These are phyloP conservation scores for Dacryopinax primogenitus DNA, from an alignment of 768 basidiomycete genomes.

Conservation along the genomic window DNA sequence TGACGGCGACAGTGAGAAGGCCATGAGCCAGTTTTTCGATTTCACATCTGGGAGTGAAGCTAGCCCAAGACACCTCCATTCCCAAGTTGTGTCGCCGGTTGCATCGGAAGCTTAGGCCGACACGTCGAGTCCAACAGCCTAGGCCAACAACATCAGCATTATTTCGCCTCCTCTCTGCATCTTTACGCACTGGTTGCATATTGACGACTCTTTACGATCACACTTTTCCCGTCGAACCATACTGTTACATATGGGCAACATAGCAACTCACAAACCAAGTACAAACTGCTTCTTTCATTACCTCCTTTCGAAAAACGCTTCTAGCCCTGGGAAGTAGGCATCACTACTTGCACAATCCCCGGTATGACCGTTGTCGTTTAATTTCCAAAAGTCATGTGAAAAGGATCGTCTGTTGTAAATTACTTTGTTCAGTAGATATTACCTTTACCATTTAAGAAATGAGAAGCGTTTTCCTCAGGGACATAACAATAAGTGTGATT, in stretches of 20 bases:
- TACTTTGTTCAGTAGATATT: neutral
- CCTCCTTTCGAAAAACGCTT: too few relatives aligned
- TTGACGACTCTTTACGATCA: too few relatives aligned
- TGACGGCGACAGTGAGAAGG: neutral
- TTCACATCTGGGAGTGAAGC: neutral
- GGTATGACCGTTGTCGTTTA: neutral
- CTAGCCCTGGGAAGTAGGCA: too few relatives aligned
- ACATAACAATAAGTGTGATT: neutral
- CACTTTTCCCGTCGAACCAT: too few relatives aligned
- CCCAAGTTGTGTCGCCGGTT: neutral
- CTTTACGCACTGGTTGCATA: neutral
- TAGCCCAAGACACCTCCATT: neutral
- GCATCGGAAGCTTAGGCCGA: neutral
- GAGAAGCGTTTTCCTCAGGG: neutral
- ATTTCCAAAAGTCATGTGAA: too few relatives aligned
- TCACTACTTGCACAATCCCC: neutral
- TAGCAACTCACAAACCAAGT: too few relatives aligned
- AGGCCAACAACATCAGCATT: neutral
- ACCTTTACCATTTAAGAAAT: neutral
- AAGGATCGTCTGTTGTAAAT: neutral
- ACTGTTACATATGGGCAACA: too few relatives aligned
- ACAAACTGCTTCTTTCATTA: too few relatives aligned
- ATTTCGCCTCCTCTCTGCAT: neutral
- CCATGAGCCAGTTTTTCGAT: constrained; percentile 8
- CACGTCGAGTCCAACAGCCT: too few relatives aligned